phyloP scores from a whole-genome alignment of 1,284 basidiomycete genomes.

The Meripilus lineatus region DNA sequence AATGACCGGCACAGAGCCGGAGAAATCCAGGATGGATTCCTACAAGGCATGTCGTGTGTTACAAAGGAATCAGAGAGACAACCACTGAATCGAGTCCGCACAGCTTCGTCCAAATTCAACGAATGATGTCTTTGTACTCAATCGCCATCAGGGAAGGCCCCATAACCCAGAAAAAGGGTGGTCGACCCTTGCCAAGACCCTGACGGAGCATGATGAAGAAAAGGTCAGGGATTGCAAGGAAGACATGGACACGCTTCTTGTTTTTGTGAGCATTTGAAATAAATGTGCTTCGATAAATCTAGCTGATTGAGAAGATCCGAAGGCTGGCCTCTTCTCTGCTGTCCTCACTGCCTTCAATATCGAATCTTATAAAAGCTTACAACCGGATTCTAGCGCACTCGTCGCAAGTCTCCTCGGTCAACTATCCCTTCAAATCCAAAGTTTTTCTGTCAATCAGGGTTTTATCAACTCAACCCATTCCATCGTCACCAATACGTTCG shows the following conservation, averaged over 20 bases:
- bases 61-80: too few species aligned
- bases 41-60: too few species aligned
- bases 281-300: not conserved
- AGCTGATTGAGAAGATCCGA: not conserved
- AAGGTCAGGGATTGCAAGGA: constrained; percentile 10
- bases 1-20: too few species aligned
- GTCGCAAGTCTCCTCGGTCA: constrained; percentile 9
- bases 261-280: constrained; percentile 5
- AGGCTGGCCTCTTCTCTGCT: constrained; percentile 12
- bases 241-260: constrained; percentile 10
- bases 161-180: too few species aligned
- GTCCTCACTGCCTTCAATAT: too few species aligned
- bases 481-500: not conserved
- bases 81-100: too few species aligned
- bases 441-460: constrained; percentile 5
- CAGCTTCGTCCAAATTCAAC: too few species aligned
- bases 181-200: not conserved
- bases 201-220: constrained; percentile 7
- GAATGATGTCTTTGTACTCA: too few species aligned
- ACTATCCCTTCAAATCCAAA: constrained; percentile 14
- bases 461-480: constrained; percentile 10
- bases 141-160: too few species aligned
- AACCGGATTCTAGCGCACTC: constrained; percentile 1
- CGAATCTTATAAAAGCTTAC: constrained; percentile 8
- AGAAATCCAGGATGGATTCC: too few species aligned